Base-by-base conservation (phyloP, 2,329 filamentous ascomycete species). In the Monosporascus ibericus region DNA sequence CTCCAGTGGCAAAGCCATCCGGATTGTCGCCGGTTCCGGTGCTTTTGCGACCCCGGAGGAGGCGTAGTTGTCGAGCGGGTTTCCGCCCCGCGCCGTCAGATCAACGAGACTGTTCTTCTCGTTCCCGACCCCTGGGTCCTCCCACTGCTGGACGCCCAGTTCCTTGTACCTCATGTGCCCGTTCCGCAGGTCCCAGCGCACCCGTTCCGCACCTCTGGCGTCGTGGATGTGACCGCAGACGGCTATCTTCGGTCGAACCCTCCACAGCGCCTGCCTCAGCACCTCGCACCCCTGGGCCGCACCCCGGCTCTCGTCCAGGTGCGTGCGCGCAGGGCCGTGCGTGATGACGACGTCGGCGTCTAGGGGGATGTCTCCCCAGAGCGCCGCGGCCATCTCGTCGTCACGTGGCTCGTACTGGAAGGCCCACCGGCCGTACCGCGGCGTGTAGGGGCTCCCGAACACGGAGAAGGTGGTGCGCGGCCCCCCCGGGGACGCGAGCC, bases 171-270 rank as follows among this genome's bases (percentile, higher is more conserved):
- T 67, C 15, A 71, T 65, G 39, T 75, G 70, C 11, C 62, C 60
- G 44, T 61, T 63, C 1, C 58, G 63, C 25, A 78, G 63, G 55
- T 79, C 74, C 87, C 87, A 91, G 22, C 66, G 68, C 34, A 91
- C 75, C 25, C 81, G 72, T 61, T 85, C 76, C 9, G 75, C 81
- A 14, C 87, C 87, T 58, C 87, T 73, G 4, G 77, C 84, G 55
- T 83, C 80, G 65, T 91, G 87, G 30, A 89, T 79, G 66, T 91
- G 88, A 1, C 88, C 87, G 62, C 84, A 90, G 18, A 91, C 74
- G 20, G 81, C 80, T 48, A 91, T 70, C 50, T 74, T 72, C 5
- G 88, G 87, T 39, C 84, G 75, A 3, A 87, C 77, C 6, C 78
- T 71, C 75, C 78, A 81, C 24, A 90, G 69, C 0, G 77, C 75